These are phyloP conservation scores for Hygrophorus russula DNA, from an alignment of 768 basidiomycete genomes.

Conservation along the genomic window DNA sequence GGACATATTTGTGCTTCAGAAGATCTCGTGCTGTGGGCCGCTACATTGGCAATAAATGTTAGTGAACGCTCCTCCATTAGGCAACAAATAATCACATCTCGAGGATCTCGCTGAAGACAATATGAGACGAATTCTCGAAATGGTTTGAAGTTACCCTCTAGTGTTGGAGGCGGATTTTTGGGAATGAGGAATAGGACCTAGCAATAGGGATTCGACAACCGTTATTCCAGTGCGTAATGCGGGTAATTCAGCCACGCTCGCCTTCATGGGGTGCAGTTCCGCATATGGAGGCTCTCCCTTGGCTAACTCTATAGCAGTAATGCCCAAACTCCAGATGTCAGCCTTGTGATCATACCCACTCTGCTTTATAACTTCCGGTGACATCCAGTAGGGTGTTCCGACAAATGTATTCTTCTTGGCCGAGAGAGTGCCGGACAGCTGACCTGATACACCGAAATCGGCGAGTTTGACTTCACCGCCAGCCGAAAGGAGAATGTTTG, in stretches of 20 bases:
- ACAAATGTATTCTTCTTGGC: slow-evolving; percentile 98
- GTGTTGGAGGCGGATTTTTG: slow-evolving; percentile 87
- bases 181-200: slow-evolving; percentile 97
- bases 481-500: slow-evolving; percentile 87
- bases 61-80: neutral
- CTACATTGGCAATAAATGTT: slow-evolving; percentile 26
- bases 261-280: slow-evolving; percentile 99
- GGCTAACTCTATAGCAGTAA: slow-evolving; percentile 95
- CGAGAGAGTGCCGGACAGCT: slow-evolving; percentile 84
- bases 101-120: slow-evolving; percentile 90
- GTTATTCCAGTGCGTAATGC: neutral
- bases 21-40: slow-evolving; percentile 93
- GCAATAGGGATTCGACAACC: neutral
- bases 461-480: slow-evolving; percentile 95
- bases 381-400: slow-evolving; percentile 99
- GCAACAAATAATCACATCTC: slow-evolving; percentile 47
- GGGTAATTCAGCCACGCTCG: slow-evolving; percentile 18
- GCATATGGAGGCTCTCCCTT: slow-evolving; percentile 98
- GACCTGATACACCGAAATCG: slow-evolving; percentile 98
- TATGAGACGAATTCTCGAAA: slow-evolving; percentile 92
- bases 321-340: slow-evolving; percentile 97
- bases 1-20: slow-evolving; percentile 91
- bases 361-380: slow-evolving; percentile 98
- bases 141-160: slow-evolving; percentile 84
- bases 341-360: slow-evolving; percentile 99